Conservation (phyloP, 1,284 basidiomycete genomes). For the Cryptococcus floricola region DNA sequence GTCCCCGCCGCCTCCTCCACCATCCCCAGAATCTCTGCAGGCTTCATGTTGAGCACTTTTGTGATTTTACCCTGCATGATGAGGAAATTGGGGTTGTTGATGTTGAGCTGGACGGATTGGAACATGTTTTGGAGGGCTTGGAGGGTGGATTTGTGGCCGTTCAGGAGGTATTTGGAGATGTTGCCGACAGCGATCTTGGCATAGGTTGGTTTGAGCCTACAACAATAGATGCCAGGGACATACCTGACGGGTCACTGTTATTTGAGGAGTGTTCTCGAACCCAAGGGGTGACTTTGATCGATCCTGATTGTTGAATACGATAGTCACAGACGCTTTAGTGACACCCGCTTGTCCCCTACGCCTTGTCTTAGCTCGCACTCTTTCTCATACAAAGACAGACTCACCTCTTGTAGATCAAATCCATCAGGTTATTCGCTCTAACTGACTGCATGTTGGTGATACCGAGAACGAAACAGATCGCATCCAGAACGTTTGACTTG, state of each 20-base stretch:
- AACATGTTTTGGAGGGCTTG: conserved; percentile 87
- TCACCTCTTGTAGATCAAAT: conserved; percentile 66
- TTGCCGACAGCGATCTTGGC: conserved; percentile 84
- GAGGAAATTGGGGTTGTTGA: conserved; percentile 99
- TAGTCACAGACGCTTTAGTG: conserved; percentile 95
- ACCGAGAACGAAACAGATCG: conserved; percentile 95
- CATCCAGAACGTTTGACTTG: conserved; percentile 96
- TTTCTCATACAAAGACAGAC: conserved; percentile 1
- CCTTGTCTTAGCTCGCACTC: background rate
- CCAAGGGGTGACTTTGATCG: conserved; percentile 79
- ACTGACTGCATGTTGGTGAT: conserved; percentile 89
- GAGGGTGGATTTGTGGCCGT: conserved; percentile 92
- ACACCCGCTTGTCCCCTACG: conserved; percentile 93
- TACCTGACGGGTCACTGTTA: conserved; percentile 95
- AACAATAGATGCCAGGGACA: conserved; percentile 20
- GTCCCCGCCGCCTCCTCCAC: conserved; percentile 98
- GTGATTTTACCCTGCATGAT: conserved; percentile 99
- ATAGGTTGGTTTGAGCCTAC: background rate
- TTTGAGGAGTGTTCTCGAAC: conserved; percentile 76
- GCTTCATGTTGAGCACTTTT: conserved; percentile 97
- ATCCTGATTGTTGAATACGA: conserved; percentile 99
- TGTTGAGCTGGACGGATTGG: conserved; percentile 96
- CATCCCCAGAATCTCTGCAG: conserved; percentile 96
- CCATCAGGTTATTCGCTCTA: conserved; percentile 91
- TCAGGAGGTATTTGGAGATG: conserved; percentile 92